These are phyloP conservation scores for Diplosphaera chodatii DNA, from an alignment of 139 green algal genomes.

Conservation along the genomic window DNA sequence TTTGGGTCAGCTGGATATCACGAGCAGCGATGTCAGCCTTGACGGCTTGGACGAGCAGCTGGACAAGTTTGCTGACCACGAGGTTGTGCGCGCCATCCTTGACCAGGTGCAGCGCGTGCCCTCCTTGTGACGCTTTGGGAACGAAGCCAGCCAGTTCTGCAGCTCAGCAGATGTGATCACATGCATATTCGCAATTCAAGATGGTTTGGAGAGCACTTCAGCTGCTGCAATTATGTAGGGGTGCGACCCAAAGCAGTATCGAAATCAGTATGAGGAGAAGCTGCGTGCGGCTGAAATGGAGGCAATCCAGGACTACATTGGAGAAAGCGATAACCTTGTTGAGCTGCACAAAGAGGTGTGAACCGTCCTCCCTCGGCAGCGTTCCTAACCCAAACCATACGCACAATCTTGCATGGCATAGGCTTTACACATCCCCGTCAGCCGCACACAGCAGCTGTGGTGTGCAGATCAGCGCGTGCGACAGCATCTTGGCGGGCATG, in stretches of 20 bases:
- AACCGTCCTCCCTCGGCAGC: no score
- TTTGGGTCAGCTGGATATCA: conserved; percentile 31
- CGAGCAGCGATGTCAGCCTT: conserved; percentile 24
- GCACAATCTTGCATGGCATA: no score
- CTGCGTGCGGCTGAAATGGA: conserved; percentile 81
- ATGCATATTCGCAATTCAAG: no score
- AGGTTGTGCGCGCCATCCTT: conserved; percentile 74
- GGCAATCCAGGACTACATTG: conserved; percentile 91
- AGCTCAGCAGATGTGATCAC: no score
- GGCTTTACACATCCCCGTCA: no score
- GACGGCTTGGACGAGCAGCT: conserved; percentile 57
- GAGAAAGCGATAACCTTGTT: conserved; percentile 84
- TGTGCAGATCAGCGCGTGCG: conserved; percentile 83
- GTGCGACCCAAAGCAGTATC: conserved; percentile 65
- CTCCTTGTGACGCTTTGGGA: no score
- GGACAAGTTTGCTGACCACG: conserved; percentile 66
- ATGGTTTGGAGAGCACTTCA: no score
- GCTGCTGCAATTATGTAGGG: conserved; percentile 17
- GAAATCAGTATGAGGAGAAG: conserved; percentile 72
- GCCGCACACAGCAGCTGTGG: no score
- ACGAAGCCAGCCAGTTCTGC: no score
- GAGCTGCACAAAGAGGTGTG: conserved; percentile 75
- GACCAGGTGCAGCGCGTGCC: conserved; percentile 52
- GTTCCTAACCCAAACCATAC: no score
- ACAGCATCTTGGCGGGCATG: conserved; percentile 82